Conservation (phyloP, 2,329 filamentous ascomycete genomes). For the Penicillium capsulatum region DNA sequence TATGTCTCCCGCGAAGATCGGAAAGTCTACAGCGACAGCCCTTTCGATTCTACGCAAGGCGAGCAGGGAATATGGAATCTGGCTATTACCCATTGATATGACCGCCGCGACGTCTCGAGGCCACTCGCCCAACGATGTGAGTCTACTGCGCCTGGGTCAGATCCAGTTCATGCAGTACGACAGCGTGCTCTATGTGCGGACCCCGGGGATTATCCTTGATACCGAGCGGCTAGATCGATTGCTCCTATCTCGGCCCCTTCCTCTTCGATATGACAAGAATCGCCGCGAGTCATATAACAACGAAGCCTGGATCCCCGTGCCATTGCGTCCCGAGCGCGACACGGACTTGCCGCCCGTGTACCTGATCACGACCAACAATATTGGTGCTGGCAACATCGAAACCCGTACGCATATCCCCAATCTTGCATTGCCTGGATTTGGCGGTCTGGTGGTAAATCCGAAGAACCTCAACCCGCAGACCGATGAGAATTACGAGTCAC, state of each 20-base stretch:
- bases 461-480: slow-evolving; percentile 11
- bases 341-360: slow-evolving; percentile 33
- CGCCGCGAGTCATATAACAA: slow-evolving; percentile 37
- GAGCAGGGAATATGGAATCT: slow-evolving; percentile 39
- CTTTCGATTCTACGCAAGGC: slow-evolving; percentile 38
- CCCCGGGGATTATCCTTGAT: slow-evolving; percentile 40
- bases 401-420: slow-evolving; percentile 39
- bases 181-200: slow-evolving; percentile 42
- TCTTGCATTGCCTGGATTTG: slow-evolving; percentile 30
- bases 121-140: slow-evolving; percentile 34
- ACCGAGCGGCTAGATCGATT: slow-evolving; percentile 37
- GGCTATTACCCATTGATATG: slow-evolving; percentile 42
- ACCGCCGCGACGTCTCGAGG: slow-evolving; percentile 30
- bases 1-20: slow-evolving; percentile 21
- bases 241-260: slow-evolving; percentile 34
- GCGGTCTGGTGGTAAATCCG: slow-evolving; percentile 29
- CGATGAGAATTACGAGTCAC: slow-evolving; percentile 13
- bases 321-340: slow-evolving; percentile 32
- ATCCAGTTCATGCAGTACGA: slow-evolving; percentile 44
- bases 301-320: slow-evolving; percentile 37
- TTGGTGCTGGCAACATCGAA: slow-evolving; percentile 32
- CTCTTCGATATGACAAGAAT: slow-evolving; percentile 30
- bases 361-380: slow-evolving; percentile 37
- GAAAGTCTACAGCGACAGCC: slow-evolving; percentile 29
- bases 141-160: slow-evolving; percentile 35